Percentiles rank a stretch among this genome's conserved stretches.
Evolutionary conservation across 805 yeast species (phyloP).

Genomic region (Myxozyma vanderwaltii): DNA sequence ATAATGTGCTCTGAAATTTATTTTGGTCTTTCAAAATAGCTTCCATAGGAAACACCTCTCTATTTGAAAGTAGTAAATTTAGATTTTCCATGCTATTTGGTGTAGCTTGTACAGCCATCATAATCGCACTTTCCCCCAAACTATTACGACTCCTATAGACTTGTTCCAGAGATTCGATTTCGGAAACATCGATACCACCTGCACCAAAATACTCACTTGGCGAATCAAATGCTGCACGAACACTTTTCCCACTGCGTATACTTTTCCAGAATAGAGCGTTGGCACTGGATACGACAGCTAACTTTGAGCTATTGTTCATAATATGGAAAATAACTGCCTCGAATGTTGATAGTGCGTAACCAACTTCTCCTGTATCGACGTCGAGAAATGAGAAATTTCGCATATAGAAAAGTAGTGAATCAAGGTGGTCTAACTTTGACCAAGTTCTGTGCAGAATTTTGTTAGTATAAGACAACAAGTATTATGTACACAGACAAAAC

Average conservation of each 20-base stretch:
- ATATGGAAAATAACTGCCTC: constrained; percentile 79
- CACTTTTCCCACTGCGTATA: constrained; percentile 42
- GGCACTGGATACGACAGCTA: constrained; percentile 48
- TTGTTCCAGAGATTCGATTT: constrained; percentile 30
- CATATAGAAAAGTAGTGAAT: constrained; percentile 66
- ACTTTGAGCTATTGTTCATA: constrained; percentile 45
- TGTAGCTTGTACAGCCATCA: constrained; percentile 56
- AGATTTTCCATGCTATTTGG: constrained; percentile 50
- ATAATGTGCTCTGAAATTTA: constrained; percentile 55
- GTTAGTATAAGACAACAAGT: neutral
- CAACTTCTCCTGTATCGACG: constrained; percentile 60
- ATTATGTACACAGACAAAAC: constrained; percentile 40
- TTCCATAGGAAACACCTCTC: constrained; percentile 59
- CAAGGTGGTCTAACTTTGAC: constrained; percentile 59
- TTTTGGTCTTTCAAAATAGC: constrained; percentile 68
- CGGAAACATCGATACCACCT: constrained; percentile 28
- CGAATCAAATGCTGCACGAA: constrained; percentile 21
- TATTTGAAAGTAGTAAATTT: constrained; percentile 50
- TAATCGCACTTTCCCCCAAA: constrained; percentile 70
- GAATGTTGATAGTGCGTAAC: constrained; percentile 78
- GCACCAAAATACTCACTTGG: constrained; percentile 27
- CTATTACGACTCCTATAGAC: constrained; percentile 31
- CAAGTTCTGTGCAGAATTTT: constrained; percentile 36
- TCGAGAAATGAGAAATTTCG: constrained; percentile 58
- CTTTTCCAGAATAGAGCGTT: constrained; percentile 60